Evolutionary conservation across 768 basidiomycete species (phyloP), one percentile per base, ranked within the genome.

Genomic region (Stropharia rugosoannulata): DNA sequence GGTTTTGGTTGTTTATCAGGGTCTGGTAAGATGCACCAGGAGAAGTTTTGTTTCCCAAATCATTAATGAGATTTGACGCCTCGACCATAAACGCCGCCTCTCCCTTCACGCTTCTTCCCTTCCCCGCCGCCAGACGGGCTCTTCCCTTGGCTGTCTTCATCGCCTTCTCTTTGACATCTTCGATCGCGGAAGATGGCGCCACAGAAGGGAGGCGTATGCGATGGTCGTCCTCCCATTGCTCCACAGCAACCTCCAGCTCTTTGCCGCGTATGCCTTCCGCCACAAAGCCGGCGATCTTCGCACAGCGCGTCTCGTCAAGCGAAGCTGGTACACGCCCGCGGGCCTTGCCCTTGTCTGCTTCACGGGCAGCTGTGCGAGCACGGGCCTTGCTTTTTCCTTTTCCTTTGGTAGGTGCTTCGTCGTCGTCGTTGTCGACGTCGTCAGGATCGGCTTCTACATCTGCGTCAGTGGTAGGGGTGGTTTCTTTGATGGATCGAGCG

Each of bases 281-380:
- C 19, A 90, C 75, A 16, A 89, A 70, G 43, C 81, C 78, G 5
- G 85, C 86, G 38, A 90, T 89, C 72, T 87, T 87, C 19, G 78
- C 81, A 58, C 83, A 82, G 35, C 88, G 75, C 61, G 76, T 80
- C 66, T 78, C 78, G 46, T 78, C 82, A 60, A 65, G 49, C n/a
- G 68, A 61, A 13, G 61, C 51, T 43, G 63, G 53, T 25, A 59
- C 64, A 43, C 38, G 61, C 22, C 61, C 52, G 56, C 54, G 66
- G 54, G 37, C 32, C 62, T 66, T 60, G 32, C 40, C 55, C 59
- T 48, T 58, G 57, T 56, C 22, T 22, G 22, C 22, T 22, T 22
- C 22, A 4, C 22, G 22, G 22, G 22, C 4, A 22, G 2, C 22
- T 22, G 22, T 22, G 22, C 22, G 22, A 22, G 22, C 22, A 22